A percentile compares a stretch with the other conserved stretches of the same genome.
Conservation (phyloP, 305 asterid genomes). For the Nicotiana rustica region DNA sequence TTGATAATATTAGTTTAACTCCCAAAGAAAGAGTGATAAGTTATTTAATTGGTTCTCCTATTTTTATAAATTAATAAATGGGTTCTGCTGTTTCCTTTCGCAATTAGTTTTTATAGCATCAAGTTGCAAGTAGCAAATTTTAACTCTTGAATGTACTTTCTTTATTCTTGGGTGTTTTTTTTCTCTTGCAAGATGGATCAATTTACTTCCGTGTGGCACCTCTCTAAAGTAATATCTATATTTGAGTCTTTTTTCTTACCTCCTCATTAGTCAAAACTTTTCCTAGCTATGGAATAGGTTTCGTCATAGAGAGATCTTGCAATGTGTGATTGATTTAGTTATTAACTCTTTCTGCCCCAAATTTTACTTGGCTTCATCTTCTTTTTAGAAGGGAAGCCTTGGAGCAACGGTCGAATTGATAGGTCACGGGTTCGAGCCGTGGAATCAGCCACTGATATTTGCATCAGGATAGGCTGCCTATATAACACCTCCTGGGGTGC, state of each 20-base stretch:
- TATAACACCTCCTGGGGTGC: too few species aligned
- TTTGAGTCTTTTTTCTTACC: slow-evolving; percentile 27
- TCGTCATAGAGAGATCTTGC: background rate
- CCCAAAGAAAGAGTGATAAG: background rate
- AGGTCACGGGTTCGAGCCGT: too few species aligned
- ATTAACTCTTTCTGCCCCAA: background rate
- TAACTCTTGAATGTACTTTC: background rate
- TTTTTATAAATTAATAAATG: background rate
- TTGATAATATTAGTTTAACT: background rate
- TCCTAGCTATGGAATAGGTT: background rate
- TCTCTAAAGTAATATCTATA: background rate
- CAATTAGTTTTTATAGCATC: slow-evolving; percentile 19
- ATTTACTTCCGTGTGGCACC: background rate
- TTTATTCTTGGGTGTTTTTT: background rate
- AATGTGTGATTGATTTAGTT: background rate
- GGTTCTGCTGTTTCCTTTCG: slow-evolving; percentile 1
- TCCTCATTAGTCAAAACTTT: background rate
- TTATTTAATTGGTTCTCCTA: slow-evolving; percentile 10
- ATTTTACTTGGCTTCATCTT: background rate
- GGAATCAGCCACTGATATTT: too few species aligned
- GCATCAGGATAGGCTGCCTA: too few species aligned
- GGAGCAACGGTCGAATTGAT: too few species aligned
- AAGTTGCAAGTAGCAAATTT: background rate
- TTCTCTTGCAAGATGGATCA: background rate
- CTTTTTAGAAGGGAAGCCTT: background rate